A percentile compares a stretch with the other conserved stretches of the same genome.
These are phyloP conservation scores for Torulaspora microellipsoides DNA, from an alignment of 805 yeast genomes.

Conservation along the genomic window DNA sequence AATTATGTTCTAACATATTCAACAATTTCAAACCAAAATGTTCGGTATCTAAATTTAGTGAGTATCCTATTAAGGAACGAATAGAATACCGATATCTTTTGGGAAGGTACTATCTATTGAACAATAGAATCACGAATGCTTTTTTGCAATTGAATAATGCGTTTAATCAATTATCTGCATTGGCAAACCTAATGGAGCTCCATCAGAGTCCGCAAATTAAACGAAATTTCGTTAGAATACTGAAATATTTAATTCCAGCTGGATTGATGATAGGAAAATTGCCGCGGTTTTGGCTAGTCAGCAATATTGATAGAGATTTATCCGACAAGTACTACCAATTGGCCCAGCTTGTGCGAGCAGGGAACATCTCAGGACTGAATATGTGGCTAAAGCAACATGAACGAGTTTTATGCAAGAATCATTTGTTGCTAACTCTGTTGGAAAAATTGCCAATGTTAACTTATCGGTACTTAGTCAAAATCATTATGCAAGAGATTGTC, in stretches of 20 bases:
- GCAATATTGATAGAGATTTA: slow-evolving; percentile 23
- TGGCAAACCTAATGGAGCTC: slow-evolving; percentile 14
- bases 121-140: slow-evolving; percentile 48
- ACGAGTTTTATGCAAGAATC: slow-evolving; percentile 29
- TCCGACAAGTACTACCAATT: slow-evolving; percentile 39
- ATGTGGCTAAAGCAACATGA: slow-evolving; percentile 33
- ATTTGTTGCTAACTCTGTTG: slow-evolving; percentile 36
- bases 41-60: slow-evolving; percentile 43
- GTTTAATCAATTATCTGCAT: slow-evolving; percentile 36
- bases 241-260: slow-evolving; percentile 48
- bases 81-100: slow-evolving; percentile 53
- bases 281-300: slow-evolving; percentile 38
- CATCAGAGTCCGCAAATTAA: slow-evolving; percentile 9
- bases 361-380: slow-evolving; percentile 39
- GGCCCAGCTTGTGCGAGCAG: slow-evolving; percentile 37
- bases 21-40: slow-evolving; percentile 51
- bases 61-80: slow-evolving; percentile 44
- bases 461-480: slow-evolving; percentile 37
- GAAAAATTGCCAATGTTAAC: slow-evolving; percentile 42
- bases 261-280: slow-evolving; percentile 51
- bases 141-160: slow-evolving; percentile 56
- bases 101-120: slow-evolving; percentile 52
- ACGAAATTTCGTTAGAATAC: slow-evolving; percentile 35
- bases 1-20: slow-evolving; percentile 34
- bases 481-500: slow-evolving; percentile 17